phyloP scores from a whole-genome alignment of 345 rosid genomes.

The Euphorbia peplus region DNA sequence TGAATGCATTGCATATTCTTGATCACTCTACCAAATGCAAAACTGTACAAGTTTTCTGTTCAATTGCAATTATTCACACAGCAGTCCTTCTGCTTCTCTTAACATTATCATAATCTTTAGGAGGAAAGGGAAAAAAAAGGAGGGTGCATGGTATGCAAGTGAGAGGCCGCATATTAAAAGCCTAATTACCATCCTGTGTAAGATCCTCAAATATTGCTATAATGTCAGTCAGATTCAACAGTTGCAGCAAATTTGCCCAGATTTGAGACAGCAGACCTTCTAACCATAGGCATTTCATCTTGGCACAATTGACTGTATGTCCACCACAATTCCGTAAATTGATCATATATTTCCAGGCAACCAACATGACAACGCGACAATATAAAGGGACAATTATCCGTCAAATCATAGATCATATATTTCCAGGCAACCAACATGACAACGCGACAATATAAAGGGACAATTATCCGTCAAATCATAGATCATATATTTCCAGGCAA shows the following conservation, averaged over 20 bases:
- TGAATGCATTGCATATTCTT: neutral
- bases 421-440: no score
- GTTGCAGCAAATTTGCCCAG: slow-evolving; percentile 98
- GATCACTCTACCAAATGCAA: neutral
- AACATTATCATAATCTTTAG: neutral
- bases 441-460: no score
- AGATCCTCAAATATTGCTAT: slow-evolving; percentile 91
- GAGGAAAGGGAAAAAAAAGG: neutral
- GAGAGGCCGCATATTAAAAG: neutral
- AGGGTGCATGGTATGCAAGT: neutral
- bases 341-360: no score
- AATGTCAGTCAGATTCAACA: slow-evolving; percentile 68
- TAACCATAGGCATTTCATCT: slow-evolving; percentile 99
- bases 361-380: no score
- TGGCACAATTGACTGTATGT: slow-evolving; percentile 77
- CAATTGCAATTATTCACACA: neutral
- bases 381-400: no score
- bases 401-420: no score
- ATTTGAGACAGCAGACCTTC: slow-evolving; percentile 94
- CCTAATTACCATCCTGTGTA: slow-evolving; percentile 87
- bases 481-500: no score
- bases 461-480: no score
- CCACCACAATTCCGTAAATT: slow-evolving; percentile 68
- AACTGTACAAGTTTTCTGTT: neutral
- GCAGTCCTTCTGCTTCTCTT: neutral